Percentiles rank a stretch among this genome's conserved stretches.
phyloP scores from a whole-genome alignment of 768 basidiomycete genomes.

The Mycena olivaceomarginata region DNA sequence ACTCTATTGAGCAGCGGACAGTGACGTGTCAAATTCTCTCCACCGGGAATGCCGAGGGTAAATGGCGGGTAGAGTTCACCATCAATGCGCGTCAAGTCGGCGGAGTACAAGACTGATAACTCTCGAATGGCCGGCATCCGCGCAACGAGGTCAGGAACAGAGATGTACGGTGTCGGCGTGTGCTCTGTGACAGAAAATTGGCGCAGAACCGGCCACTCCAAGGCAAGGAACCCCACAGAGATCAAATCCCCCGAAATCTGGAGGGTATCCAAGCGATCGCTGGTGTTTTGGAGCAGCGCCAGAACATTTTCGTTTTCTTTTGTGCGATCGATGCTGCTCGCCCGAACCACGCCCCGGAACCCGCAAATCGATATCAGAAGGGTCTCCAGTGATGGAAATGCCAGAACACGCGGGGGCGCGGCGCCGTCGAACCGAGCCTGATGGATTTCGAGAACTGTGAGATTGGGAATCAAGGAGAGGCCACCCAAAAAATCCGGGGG shows the following conservation, averaged over 20 bases:
- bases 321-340: neutral
- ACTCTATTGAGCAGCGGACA: neutral
- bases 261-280: neutral
- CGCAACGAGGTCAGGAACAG: neutral
- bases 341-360: neutral
- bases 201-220: constrained; percentile 3
- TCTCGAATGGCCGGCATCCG: constrained; percentile 6
- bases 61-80: neutral
- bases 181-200: neutral
- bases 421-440: constrained; percentile 11
- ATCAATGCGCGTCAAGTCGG: neutral
- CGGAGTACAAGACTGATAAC: neutral
- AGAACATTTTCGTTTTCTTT: neutral
- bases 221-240: neutral
- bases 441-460: neutral
- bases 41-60: neutral
- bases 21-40: neutral
- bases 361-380: neutral
- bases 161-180: constrained; percentile 14
- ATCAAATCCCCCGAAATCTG: constrained; percentile 16
- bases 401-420: neutral
- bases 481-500: neutral
- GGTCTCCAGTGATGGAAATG: constrained; percentile 5
- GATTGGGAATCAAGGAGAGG: neutral
- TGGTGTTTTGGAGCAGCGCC: neutral